Conservation (phyloP, 2,329 filamentous ascomycete genomes). For the Gyromitra esculenta region DNA sequence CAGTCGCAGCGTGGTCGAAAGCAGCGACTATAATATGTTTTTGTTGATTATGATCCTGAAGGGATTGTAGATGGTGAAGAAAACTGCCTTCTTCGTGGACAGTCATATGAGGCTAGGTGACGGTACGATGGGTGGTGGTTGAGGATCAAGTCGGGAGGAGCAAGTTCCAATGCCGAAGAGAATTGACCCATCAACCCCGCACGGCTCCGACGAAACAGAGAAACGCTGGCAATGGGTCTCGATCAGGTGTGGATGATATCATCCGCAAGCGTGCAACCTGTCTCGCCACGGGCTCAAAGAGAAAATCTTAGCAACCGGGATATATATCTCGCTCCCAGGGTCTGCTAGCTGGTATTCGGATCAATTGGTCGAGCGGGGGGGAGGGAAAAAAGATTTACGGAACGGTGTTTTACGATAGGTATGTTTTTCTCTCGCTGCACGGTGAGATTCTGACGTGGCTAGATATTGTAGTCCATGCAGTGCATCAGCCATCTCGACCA, state of each 20-base stretch:
- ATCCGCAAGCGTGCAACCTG: slow-evolving; percentile 26
- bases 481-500: not conserved
- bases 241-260: slow-evolving; percentile 39
- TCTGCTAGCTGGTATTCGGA: not conserved
- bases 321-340: slow-evolving; percentile 14
- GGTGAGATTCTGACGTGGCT: slow-evolving; percentile 36
- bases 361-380: slow-evolving; percentile 13
- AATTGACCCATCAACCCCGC: slow-evolving; percentile 22
- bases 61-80: slow-evolving; percentile 17
- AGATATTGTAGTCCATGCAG: slow-evolving; percentile 31
- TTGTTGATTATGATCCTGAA: slow-evolving; percentile 7
- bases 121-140: not conserved
- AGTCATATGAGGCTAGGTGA: slow-evolving; percentile 29
- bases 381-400: not conserved
- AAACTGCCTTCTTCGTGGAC: slow-evolving; percentile 28
- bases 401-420: slow-evolving; percentile 27
- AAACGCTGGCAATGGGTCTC: slow-evolving; percentile 21
- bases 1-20: slow-evolving; percentile 2
- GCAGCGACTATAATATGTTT: not conserved
- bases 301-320: slow-evolving; percentile 21
- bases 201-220: slow-evolving; percentile 2
- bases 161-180: slow-evolving; percentile 12
- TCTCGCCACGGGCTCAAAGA: slow-evolving; percentile 20
- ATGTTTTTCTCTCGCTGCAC: slow-evolving; percentile 13
- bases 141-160: not conserved